A percentile compares a stretch with the other conserved stretches of the same genome.
phyloP scores from a whole-genome alignment of 78 protist species.

The Planoprotostelium fungivorum region DNA sequence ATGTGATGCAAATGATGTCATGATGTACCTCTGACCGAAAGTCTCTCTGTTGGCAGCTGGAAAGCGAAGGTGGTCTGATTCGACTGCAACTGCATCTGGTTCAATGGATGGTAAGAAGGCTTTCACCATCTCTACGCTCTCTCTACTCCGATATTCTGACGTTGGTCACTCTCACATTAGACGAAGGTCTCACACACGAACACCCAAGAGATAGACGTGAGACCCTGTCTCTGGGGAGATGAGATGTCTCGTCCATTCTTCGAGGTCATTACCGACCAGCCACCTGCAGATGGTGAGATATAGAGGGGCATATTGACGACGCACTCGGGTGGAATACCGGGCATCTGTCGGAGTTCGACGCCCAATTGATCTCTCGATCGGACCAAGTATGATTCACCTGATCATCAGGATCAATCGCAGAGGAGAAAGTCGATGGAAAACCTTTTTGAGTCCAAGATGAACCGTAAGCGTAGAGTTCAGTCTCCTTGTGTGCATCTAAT shows the following conservation, averaged over 20 bases:
- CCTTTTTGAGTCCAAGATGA: too few relatives aligned
- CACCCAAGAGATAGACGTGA: background rate
- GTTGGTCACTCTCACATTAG: background rate
- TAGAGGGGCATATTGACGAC: background rate
- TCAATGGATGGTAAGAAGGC: background rate
- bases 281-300: background rate
- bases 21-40: too few relatives aligned
- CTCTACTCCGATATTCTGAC: background rate
- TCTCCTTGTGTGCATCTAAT: too few relatives aligned
- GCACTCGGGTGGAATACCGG: background rate
- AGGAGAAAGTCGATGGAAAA: too few relatives aligned
- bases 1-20: too few relatives aligned
- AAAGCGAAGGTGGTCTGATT: background rate
- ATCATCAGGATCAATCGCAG: too few relatives aligned
- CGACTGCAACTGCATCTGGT: background rate
- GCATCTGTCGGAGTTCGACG: background rate
- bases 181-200: background rate
- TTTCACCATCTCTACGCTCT: background rate
- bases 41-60: background rate
- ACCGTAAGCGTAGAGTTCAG: too few relatives aligned
- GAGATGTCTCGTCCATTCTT: background rate
- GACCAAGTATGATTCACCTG: background rate
- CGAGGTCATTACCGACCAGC: background rate
- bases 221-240: background rate
- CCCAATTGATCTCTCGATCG: background rate